A percentile compares a stretch with the other conserved stretches of the same genome.
Evolutionary conservation across 768 basidiomycete species (phyloP).

Genomic region (Asterophora parasitica): DNA sequence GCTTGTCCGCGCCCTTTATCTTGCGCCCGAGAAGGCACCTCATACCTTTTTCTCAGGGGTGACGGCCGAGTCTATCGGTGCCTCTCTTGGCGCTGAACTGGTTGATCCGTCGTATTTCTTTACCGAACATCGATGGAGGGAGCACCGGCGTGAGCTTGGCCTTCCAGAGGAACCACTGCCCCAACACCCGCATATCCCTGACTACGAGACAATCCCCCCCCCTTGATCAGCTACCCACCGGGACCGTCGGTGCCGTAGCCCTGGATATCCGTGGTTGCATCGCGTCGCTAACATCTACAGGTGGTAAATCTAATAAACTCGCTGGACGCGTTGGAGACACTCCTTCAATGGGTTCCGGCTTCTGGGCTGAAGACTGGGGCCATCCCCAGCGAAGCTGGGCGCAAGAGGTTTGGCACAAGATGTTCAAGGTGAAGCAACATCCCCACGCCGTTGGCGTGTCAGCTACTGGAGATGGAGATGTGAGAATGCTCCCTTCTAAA

Average conservation of each 20-base stretch:
- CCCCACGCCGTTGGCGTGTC: conserved; percentile 63
- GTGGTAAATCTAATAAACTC: conserved; percentile 79
- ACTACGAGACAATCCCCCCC: conserved; percentile 19
- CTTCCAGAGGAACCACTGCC: conserved; percentile 65
- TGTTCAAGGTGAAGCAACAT: conserved; percentile 23
- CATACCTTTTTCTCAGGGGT: conserved; percentile 70
- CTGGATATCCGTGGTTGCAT: conserved; percentile 73
- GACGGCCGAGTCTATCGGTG: conserved; percentile 58
- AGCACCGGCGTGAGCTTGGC: conserved; percentile 70
- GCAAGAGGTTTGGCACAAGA: conserved; percentile 23
- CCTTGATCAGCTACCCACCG: conserved; percentile 61
- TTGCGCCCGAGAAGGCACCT: conserved; percentile 54
- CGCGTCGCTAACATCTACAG: conserved; percentile 70
- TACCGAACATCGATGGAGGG: conserved; percentile 69
- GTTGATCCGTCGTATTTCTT: conserved; percentile 79
- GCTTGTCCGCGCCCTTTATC: conserved; percentile 65
- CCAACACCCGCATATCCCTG: conserved; percentile 14
- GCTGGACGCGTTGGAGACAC: conserved; percentile 84
- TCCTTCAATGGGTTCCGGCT: conserved; percentile 71
- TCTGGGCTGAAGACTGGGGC: conserved; percentile 82
- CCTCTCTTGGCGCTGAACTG: conserved; percentile 46
- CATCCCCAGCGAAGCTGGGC: conserved; percentile 23
- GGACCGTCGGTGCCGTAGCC: conserved; percentile 84
- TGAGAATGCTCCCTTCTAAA: conserved; percentile 28
- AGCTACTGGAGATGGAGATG: conserved; percentile 84